Conservation (phyloP, 2,329 filamentous ascomycete genomes). For the Fusarium praegraminearum region DNA sequence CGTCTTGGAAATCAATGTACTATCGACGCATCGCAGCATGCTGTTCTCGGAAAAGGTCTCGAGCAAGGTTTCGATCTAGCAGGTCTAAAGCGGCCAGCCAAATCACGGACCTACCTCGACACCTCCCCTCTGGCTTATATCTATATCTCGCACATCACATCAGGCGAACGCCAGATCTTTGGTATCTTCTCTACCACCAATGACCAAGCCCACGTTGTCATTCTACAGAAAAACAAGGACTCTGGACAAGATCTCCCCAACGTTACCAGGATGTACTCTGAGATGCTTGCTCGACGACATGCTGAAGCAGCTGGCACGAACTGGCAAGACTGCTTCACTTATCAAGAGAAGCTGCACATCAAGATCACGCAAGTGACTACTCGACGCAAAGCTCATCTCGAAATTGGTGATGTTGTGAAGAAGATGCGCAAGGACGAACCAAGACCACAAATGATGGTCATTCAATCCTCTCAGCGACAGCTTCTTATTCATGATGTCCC, state of each 20-base stretch:
- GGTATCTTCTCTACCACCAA: conserved; percentile 88
- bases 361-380: conserved; percentile 90
- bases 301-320: conserved; percentile 75
- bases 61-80: conserved; percentile 93
- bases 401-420: conserved; percentile 88
- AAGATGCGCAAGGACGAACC: conserved; percentile 89
- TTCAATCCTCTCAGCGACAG: conserved; percentile 89
- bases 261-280: conserved; percentile 86
- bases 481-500: conserved; percentile 88
- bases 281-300: conserved; percentile 75
- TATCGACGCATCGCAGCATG: conserved; percentile 90
- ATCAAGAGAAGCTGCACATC: conserved; percentile 88
- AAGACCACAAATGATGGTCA: conserved; percentile 83
- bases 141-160: conserved; percentile 91
- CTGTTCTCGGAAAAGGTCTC: conserved; percentile 90
- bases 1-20: conserved; percentile 92
- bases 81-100: conserved; percentile 75
- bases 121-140: conserved; percentile 82
- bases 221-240: conserved; percentile 86
- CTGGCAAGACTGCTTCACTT: conserved; percentile 85
- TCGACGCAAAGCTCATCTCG: conserved; percentile 86
- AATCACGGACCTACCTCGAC: conserved; percentile 78
- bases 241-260: conserved; percentile 87
- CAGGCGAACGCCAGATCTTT: conserved; percentile 92
- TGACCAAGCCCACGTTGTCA: conserved; percentile 84